Conservation (phyloP, 2,329 filamentous ascomycete species). For the Tolypocladium guangdongense region DNA sequence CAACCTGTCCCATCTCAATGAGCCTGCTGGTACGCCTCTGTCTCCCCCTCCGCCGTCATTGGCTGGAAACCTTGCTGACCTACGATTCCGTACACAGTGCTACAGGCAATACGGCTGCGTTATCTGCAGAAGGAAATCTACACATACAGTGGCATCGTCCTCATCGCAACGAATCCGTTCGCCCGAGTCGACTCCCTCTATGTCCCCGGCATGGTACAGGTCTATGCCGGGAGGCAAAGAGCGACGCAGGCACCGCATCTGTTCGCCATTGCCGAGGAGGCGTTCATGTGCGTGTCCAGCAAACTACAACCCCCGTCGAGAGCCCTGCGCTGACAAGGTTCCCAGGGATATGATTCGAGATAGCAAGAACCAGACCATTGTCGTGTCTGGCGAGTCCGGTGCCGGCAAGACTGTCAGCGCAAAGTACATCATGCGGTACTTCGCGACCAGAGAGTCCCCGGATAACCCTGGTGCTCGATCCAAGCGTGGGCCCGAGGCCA, state of each 20-base stretch:
- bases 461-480: conserved; percentile 70
- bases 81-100: conserved; percentile 43
- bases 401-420: conserved; percentile 98
- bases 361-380: conserved; percentile 91
- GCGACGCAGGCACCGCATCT: conserved; percentile 95
- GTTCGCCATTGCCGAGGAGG: conserved; percentile 97
- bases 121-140: conserved; percentile 99
- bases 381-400: conserved; percentile 98
- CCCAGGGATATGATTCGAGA: conserved; percentile 90
- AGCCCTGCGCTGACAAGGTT: conserved; percentile 22
- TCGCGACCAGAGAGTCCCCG: conserved; percentile 90
- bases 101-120: conserved; percentile 94
- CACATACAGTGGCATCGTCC: conserved; percentile 96
- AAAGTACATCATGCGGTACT: conserved; percentile 99
- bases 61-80: conserved; percentile 9
- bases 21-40: conserved; percentile 67
- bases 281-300: conserved; percentile 68
- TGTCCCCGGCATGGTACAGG: conserved; percentile 98
- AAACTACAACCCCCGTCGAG: background rate
- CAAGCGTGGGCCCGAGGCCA: conserved; percentile 65
- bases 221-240: conserved; percentile 93
- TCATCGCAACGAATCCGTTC: conserved; percentile 98
- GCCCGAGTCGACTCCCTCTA: conserved; percentile 96
- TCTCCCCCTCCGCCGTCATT: background rate
- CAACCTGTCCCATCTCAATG: conserved; percentile 94